phyloP scores from a whole-genome alignment of 805 yeast species.

The Hanseniaspora meyeri region DNA sequence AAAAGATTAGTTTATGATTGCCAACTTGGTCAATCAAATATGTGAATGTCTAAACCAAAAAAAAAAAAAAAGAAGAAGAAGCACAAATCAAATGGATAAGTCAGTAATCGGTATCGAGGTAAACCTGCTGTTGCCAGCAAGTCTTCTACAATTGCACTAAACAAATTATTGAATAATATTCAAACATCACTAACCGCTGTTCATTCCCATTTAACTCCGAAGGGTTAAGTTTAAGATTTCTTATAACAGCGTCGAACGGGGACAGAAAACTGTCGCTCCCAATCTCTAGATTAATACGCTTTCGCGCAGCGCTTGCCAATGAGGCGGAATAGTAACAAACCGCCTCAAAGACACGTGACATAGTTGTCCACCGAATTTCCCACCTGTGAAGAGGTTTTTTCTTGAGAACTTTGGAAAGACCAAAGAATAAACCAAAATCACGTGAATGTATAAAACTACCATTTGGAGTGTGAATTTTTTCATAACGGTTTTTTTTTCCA shows the following conservation, averaged over 20 bases:
- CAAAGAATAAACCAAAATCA: too few relatives aligned
- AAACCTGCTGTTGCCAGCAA: background rate
- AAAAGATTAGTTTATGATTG: too few relatives aligned
- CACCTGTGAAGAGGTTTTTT: constrained; percentile 14
- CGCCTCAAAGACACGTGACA: background rate
- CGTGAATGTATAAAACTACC: too few relatives aligned
- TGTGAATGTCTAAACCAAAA: background rate
- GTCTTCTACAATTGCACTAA: constrained; percentile 16
- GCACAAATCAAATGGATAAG: constrained; percentile 6
- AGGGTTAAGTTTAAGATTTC: constrained; percentile 4
- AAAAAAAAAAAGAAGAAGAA: too few relatives aligned
- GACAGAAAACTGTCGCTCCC: constrained; percentile 9
- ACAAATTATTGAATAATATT: constrained; percentile 7
- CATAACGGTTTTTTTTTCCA: too few relatives aligned
- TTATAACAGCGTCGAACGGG: constrained; percentile 14
- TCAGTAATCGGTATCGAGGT: constrained; percentile 15
- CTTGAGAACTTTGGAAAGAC: too few relatives aligned
- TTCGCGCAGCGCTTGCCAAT: background rate
- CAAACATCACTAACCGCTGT: constrained; percentile 15
- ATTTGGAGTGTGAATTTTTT: too few relatives aligned
- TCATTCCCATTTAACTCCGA: constrained; percentile 13
- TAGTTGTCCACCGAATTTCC: constrained; percentile 15
- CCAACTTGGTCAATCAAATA: too few relatives aligned
- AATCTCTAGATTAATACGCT: constrained; percentile 9
- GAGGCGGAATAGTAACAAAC: background rate